Evolutionary conservation across 2,329 filamentous ascomycete genomes (phyloP), one percentile per base, ranked within the genome.

Genomic region (Plenodomus lindquistii): DNA sequence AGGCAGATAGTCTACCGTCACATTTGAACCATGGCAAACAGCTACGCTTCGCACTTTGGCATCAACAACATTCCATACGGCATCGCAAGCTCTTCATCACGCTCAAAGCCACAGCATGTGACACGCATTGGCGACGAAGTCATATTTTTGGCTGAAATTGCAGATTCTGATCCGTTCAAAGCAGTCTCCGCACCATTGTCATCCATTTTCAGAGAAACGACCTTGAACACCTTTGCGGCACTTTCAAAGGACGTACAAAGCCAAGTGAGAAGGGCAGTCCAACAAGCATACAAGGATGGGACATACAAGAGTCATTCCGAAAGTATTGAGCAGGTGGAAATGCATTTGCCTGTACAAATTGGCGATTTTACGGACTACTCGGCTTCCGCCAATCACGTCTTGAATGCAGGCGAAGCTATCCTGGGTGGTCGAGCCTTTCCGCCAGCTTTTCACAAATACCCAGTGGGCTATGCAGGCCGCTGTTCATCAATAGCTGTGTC

Each of bases 361-460:
- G 74, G 75, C 4, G 82, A 81, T 29, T 86, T 84, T 59, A 80
- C 75, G 37, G 84, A 85, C 63, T 84, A 83, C 65, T 81, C 77
- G 2, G 81, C 78, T 46, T 81, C 77, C 0, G 69, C 75, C 8
- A 76, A 82, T 37, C 81, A 84, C 51, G 74, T 79, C 21, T 72
- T 76, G 40, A 84, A 84, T 38, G 79, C 77, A 67, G 50, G 75
- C 69, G 62, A 66, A 54, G 65, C 65, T 2, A 56, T 69, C 2
- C 35, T 50, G 13, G 65, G 65, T 8, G 47, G 40, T 1, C 56
- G 65, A 2, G 37, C 52, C 7, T 59, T 60, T 10, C 65, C 66
- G 16, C 56, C 63, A 2, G 59, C 59, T 2, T 71, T 69, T 42
- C 59, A 62, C 31, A 62, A 67, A 29, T 67, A 61, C 37, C 48